Evolutionary conservation across 2,329 filamentous ascomycete genomes (phyloP).

Genomic region (Cladosporium sp.): DNA sequence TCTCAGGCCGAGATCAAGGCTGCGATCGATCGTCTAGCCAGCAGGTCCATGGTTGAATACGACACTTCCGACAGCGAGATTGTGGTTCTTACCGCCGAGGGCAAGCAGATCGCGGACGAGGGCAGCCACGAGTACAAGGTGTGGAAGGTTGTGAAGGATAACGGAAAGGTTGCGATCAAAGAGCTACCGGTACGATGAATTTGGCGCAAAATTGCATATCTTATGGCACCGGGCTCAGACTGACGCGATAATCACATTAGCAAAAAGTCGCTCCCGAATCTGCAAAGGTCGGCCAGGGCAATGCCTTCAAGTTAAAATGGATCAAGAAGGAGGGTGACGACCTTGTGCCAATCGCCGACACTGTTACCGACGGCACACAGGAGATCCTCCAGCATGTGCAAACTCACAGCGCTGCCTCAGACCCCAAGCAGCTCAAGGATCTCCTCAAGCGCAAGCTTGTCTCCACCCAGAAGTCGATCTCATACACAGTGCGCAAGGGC

Average conservation of each 20-base stretch:
- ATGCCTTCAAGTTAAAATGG: conserved; percentile 80
- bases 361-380: conserved; percentile 77
- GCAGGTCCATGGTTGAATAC: conserved; percentile 84
- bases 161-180: conserved; percentile 49
- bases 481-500: conserved; percentile 82
- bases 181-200: conserved; percentile 46
- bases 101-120: conserved; percentile 67
- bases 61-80: conserved; percentile 80
- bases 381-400: conserved; percentile 75
- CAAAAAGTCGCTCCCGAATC: conserved; percentile 70
- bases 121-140: conserved; percentile 56
- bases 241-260: conserved; percentile 37
- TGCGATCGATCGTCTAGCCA: conserved; percentile 80
- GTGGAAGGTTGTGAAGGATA: conserved; percentile 51
- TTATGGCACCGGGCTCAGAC: not conserved
- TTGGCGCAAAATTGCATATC: not conserved
- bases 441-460: conserved; percentile 92
- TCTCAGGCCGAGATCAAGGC: conserved; percentile 67
- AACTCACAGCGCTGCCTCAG: conserved; percentile 66
- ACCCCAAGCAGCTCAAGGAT: conserved; percentile 76
- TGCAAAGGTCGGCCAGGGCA: conserved; percentile 86
- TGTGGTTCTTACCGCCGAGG: conserved; percentile 74
- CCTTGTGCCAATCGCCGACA: conserved; percentile 61
- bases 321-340: conserved; percentile 63
- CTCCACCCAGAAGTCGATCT: conserved; percentile 78